Base-by-base conservation (phyloP, 768 basidiomycete genomes). In the Tylopilus sp. region DNA sequence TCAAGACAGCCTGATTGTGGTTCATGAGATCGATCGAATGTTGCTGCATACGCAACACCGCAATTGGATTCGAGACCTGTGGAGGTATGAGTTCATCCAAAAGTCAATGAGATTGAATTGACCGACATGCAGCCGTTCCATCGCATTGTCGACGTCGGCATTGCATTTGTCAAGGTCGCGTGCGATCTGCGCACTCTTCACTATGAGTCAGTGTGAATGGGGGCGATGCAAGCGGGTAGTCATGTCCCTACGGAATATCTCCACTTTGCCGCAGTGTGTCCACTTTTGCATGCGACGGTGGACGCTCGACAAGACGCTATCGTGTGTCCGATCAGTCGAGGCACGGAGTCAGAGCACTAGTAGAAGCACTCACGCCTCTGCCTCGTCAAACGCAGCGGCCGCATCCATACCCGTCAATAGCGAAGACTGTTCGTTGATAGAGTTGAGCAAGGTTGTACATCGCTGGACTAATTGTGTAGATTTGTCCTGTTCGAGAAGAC, bases 171-270 rank as follows among this genome's bases (percentile, higher is more conserved):
- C 74, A 33, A 83, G 71, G 7, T 74, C 74, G n/a, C 74, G 67
- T 45, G 68, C 74, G 33, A 83, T 80, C 21, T 79, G 77, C 2
- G 63, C 63, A 25, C 67, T 76, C 49, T 72, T 79, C 28, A 77
- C 82, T 83, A 33, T 5, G 25, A 43, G 8, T 13, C 21, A 19
- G 21, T 10, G 26, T 66, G 37, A 66, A 57, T 16, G 25, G 22
- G 21, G 12, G 31, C 34, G 16, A 12, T 12, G 3, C 41, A 16
- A 33, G 5, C n/a, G 16, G 21, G 50, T 10, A 48, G 41, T 29
- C 29, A 33, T 1, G 17, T 19, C 53, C 76, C 63, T 50, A 80
- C 81, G 46, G 47, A 77, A 73, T 22, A 71, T 66, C 49, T 63
- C 60, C 24, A 79, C 50, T 40, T 66, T 67, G 51, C 67, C 74